Evolutionary conservation across 1,284 basidiomycete species (phyloP), one percentile per base, ranked within the genome.

Genomic region (Rhodotorula sp.): DNA sequence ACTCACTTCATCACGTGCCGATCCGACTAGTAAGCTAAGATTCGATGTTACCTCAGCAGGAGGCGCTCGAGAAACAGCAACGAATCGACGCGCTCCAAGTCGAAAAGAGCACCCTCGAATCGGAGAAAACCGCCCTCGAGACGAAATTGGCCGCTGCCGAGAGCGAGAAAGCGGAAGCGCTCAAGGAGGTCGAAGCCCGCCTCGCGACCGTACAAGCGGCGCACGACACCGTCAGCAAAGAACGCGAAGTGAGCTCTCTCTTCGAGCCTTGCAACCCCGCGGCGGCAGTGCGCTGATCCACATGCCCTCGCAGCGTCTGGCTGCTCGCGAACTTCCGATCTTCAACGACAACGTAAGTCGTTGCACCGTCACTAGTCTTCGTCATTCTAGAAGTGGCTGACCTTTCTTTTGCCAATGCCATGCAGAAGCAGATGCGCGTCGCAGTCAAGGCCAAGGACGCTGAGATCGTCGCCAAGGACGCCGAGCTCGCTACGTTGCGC

Each of bases 71-170:
- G 31, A 77, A 83, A 28, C 23, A 73, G 72, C 72, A 80, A 38
- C 82, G 85, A 62, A 60, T 87, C n/a, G 80, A 83, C 45, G 76
- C 79, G 5, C 66, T 86, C 55, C 80, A 81, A 5, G 72, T 80
- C 34, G 82, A 85, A 63, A 60, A 87, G 23, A 80, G 83, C 45
- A 76, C 78, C 5, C 66, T 86, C 58, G 81, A 81, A 3, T 76
- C 80, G 5, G 85, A 86, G 77, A 87, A 86, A 74, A 78, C 68
- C 3, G 69, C 75, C 15, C 77, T 87, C 57, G 68, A 68, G 21
- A 48, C 67, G 3, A 66, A 60, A 8, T 59, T 75, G 55, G 55
- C 64, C 31, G 60, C 66, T 5, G 47, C 8, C 16, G n/a, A 55
- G 47, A 21, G 50, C 14, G 59, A 38, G 31, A 54, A 62, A 18